Evolutionary conservation across 2,329 filamentous ascomycete genomes (phyloP).

Genomic region (Claviceps pusilla): DNA sequence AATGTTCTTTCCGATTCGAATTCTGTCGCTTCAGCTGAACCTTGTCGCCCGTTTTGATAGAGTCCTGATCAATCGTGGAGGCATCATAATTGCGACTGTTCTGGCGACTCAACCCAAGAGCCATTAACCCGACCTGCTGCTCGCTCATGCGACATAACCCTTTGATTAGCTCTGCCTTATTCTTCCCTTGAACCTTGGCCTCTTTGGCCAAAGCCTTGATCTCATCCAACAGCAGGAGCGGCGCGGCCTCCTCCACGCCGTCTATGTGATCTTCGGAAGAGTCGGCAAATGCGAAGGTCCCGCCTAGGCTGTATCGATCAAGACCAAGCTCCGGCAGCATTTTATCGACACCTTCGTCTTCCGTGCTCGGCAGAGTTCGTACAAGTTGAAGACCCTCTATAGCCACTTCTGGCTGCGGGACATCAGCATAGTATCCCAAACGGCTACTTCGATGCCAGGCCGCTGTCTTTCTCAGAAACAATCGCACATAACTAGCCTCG

Average conservation of each 20-base stretch:
- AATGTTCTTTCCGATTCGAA: constrained; percentile 57
- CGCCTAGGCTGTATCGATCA: constrained; percentile 31
- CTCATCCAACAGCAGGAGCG: constrained; percentile 73
- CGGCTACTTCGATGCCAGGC: constrained; percentile 75
- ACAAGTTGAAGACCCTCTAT: constrained; percentile 47
- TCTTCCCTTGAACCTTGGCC: constrained; percentile 73
- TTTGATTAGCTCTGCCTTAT: constrained; percentile 63
- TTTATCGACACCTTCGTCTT: constrained; percentile 7
- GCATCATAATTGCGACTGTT: constrained; percentile 41
- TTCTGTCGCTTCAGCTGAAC: constrained; percentile 15
- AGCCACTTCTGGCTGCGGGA: constrained; percentile 55
- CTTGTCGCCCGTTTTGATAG: constrained; percentile 8
- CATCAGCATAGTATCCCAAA: constrained; percentile 68
- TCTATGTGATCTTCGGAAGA: constrained; percentile 57
- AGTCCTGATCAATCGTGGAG: constrained; percentile 27
- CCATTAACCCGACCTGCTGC: constrained; percentile 61
- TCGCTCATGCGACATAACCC: constrained; percentile 61
- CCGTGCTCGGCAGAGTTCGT: constrained; percentile 36
- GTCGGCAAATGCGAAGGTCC: constrained; percentile 65
- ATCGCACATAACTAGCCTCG: constrained; percentile 58
- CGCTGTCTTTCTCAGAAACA: constrained; percentile 84
- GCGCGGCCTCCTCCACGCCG: constrained; percentile 68
- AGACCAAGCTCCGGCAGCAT: constrained; percentile 18
- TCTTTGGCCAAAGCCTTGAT: constrained; percentile 74
- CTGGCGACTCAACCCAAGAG: constrained; percentile 49